Conservation (phyloP, 1,139 yeast species). For the Saccharomycopsis hybrid region DNA sequence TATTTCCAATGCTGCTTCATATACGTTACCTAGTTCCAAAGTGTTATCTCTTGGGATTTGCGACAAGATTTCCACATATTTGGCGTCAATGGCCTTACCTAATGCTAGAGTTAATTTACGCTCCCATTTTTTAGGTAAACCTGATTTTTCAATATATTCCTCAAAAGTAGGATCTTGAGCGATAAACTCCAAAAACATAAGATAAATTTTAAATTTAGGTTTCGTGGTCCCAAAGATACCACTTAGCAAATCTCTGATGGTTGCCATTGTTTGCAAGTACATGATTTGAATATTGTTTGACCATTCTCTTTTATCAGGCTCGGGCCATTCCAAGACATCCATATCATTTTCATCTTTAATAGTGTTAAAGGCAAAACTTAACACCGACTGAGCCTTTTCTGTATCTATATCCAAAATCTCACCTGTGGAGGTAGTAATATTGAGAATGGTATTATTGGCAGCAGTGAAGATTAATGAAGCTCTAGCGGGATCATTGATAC, state of each 20-base stretch:
- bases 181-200: slow-evolving; percentile 44
- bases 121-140: slow-evolving; percentile 45
- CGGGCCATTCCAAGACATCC: slow-evolving; percentile 43
- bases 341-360: slow-evolving; percentile 31
- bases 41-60: slow-evolving; percentile 62
- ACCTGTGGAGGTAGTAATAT: slow-evolving; percentile 29
- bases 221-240: slow-evolving; percentile 44
- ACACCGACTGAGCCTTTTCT: slow-evolving; percentile 24
- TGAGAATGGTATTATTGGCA: slow-evolving; percentile 38
- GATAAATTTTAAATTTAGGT: slow-evolving; percentile 57
- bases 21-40: slow-evolving; percentile 50
- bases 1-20: slow-evolving; percentile 52
- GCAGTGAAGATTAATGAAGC: slow-evolving; percentile 50
- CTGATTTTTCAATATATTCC: slow-evolving; percentile 31
- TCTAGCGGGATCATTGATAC: slow-evolving; percentile 47
- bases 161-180: slow-evolving; percentile 43
- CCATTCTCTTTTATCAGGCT: slow-evolving; percentile 49
- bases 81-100: slow-evolving; percentile 46
- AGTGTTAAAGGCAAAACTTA: slow-evolving; percentile 26
- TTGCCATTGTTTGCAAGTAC: slow-evolving; percentile 42
- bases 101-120: slow-evolving; percentile 43
- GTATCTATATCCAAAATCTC: slow-evolving; percentile 27
- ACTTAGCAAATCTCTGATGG: slow-evolving; percentile 39
- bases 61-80: slow-evolving; percentile 52
- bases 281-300: slow-evolving; percentile 40